Base-by-base conservation (phyloP, 2,329 filamentous ascomycete species). In the Domatiomyces globalis region DNA sequence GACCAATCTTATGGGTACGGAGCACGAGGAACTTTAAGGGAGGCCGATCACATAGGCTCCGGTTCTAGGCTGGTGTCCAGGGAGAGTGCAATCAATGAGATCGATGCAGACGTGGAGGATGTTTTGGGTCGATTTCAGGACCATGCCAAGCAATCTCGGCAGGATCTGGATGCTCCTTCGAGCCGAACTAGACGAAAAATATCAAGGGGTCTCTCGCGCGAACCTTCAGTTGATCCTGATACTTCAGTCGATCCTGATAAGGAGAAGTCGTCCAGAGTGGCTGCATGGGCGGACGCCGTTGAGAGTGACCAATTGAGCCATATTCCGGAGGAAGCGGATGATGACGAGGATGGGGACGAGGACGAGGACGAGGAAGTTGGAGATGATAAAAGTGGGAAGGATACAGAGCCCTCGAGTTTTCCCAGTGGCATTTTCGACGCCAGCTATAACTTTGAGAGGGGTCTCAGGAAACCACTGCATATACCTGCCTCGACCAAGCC, bases 1-100 rank as follows among this genome's bases (percentile, higher is more conserved):
- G 65, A 66, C 49, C 64, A 65, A 45, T 69, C 68, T 1, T 70
- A 66, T 51, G 66, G 66, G 12, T 70, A 71, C 61, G 69, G 69
- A 25, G 65, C 67, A 6, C 63, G 62, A 18, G 62, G 63, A 19
- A 64, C 64, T 10, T 62, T 66, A 15, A 58, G 62, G 20, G 57
- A 70, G 18, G 67, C 68, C 8, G 61, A 62, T 45, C 62, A 63
- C 56, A 58, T 69, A 22, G 54, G 60, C n/a, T 55, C 62, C 2
- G 58, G 63, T 36, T 61, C 63, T 12, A 57, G 58, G 4, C 63
- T 65, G 57, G 61, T 61, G 43, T 51, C 66, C 12, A 39, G 15
- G 33, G 33, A 39, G 33, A 39, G 33, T 39, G 33, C 19, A 49
- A 51, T 51, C 12, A 47, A 43, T 2, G 61, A 66, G 44, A 63